phyloP scores from a whole-genome alignment of 2,329 filamentous ascomycete species.

The Lachnellula cervina region DNA sequence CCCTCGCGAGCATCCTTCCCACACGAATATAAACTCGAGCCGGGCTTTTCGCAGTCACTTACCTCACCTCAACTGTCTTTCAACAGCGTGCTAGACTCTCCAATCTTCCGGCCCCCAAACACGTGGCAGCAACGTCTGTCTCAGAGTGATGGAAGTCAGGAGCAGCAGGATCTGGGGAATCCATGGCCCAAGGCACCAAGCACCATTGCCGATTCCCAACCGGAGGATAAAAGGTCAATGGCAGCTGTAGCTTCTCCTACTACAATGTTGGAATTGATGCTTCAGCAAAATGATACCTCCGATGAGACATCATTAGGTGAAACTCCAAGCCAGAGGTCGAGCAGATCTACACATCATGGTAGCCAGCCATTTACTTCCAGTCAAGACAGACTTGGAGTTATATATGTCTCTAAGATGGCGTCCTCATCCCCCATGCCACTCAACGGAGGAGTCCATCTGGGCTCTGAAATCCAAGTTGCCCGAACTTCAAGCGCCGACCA shows the following conservation, averaged over 20 bases:
- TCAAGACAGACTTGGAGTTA: background rate
- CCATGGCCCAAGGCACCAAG: constrained; percentile 42
- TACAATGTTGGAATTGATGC: constrained; percentile 45
- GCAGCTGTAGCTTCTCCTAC: constrained; percentile 43
- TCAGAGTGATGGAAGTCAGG: background rate
- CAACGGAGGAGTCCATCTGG: background rate
- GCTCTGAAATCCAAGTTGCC: background rate
- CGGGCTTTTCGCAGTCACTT: background rate
- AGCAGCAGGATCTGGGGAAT: background rate
- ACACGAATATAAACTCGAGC: background rate
- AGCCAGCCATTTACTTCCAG: background rate
- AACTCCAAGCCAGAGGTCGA: background rate
- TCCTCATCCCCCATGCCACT: background rate
- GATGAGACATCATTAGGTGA: constrained; percentile 19
- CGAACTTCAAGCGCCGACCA: background rate
- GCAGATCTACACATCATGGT: background rate
- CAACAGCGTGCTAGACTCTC: constrained; percentile 26
- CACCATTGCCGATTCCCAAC: constrained; percentile 52
- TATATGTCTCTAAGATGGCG: background rate
- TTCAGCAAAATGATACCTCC: constrained; percentile 34
- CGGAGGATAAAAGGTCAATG: constrained; percentile 32
- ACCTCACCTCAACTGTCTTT: constrained; percentile 26
- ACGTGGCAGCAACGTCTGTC: background rate
- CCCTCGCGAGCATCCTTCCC: background rate
- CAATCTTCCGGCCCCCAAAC: constrained; percentile 17